phyloP scores from a whole-genome alignment of 1,284 basidiomycete genomes.

The Earliella scabrosa region DNA sequence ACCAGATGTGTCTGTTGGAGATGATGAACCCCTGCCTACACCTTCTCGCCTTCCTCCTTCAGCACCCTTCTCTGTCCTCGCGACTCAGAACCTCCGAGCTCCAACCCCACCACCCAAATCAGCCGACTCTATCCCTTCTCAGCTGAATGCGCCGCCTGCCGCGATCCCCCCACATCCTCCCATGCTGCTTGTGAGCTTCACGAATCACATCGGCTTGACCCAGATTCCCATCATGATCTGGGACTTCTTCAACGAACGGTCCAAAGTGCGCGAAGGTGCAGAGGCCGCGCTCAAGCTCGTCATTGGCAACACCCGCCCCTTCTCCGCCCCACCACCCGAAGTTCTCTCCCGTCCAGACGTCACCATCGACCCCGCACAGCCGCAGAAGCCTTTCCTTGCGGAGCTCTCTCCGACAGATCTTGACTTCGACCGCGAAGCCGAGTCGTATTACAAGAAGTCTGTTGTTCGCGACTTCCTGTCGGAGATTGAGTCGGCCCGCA shows the following conservation, averaged over 20 bases:
- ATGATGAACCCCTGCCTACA: slow-evolving; percentile 45
- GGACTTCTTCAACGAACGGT: slow-evolving; percentile 92
- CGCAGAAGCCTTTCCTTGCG: slow-evolving; percentile 28
- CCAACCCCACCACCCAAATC: slow-evolving; percentile 26
- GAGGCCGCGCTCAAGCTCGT: slow-evolving; percentile 84
- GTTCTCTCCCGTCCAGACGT: slow-evolving; percentile 10
- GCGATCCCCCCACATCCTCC: slow-evolving; percentile 81
- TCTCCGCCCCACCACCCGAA: slow-evolving; percentile 45
- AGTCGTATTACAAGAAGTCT: slow-evolving; percentile 73
- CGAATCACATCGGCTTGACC: slow-evolving; percentile 84
- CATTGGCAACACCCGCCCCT: slow-evolving; percentile 65
- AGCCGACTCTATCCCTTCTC: slow-evolving; percentile 28
- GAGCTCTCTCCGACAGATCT: slow-evolving; percentile 55
- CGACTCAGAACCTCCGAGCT: slow-evolving; percentile 27
- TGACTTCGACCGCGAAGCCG: slow-evolving; percentile 74
- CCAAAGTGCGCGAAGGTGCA: slow-evolving; percentile 78
- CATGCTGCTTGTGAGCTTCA: slow-evolving; percentile 87
- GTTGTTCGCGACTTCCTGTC: slow-evolving; percentile 59
- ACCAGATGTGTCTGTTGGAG: slow-evolving; percentile 28
- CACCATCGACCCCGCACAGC: slow-evolving; percentile 12
- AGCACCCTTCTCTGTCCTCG: slow-evolving; percentile 48
- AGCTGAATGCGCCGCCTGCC: slow-evolving; percentile 51
- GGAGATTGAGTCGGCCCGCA: slow-evolving; percentile 71
- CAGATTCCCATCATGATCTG: slow-evolving; percentile 91
- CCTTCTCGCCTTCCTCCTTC: slow-evolving; percentile 44